Evolutionary conservation across 164 flowering plant species (phyloP), one percentile per base, ranked within the genome.

Genomic region (Annona cherimola): DNA sequence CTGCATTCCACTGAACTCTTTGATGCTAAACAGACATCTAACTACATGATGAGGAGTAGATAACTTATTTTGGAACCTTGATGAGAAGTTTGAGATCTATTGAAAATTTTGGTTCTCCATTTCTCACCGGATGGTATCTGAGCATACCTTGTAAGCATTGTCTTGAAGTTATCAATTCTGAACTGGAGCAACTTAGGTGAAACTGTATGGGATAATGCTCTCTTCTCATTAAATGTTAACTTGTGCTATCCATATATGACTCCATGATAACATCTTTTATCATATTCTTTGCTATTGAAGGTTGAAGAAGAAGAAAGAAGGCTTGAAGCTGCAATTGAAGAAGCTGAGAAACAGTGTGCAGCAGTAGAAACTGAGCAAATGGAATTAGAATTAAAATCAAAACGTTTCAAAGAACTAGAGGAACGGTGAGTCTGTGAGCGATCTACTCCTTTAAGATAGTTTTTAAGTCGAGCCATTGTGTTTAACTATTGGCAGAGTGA

Each of bases 251-350:
- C 46, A 41, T 16, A 20, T 62, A 9, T 20, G 64, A 73, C 19
- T 40, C 19, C 4, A 19, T 59, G 4, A 46, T 5, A 55, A 67
- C 54, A 39, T 68, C 26, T 63, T n/a, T 11, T 4, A 16, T 68
- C n/a, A 40, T 59, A 1, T 45, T 40, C 69, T 5, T 67, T 6
- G 63, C 63, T 46, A 43, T 26, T 80, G 50, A 73, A 96, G 99
- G 83, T 90, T 83, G 99, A 93, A 77, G 99, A 93, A 75, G 99
- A 93, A 85, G 99, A 93, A 80, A 79, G 90, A 76, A 89, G 86
- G 76, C 93, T 96, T 79, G 90, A 88, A 81, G 91, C 87, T 73
- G 94, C 89, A 66, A 91, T 91, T 72, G 81, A 86, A 76, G 99
- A 90, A 80, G 83, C 90, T 43, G 98, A 96, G 82, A 91, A 84